Evolutionary conservation across 768 basidiomycete species (phyloP).

Genomic region (Pleurotus tuber-regium): DNA sequence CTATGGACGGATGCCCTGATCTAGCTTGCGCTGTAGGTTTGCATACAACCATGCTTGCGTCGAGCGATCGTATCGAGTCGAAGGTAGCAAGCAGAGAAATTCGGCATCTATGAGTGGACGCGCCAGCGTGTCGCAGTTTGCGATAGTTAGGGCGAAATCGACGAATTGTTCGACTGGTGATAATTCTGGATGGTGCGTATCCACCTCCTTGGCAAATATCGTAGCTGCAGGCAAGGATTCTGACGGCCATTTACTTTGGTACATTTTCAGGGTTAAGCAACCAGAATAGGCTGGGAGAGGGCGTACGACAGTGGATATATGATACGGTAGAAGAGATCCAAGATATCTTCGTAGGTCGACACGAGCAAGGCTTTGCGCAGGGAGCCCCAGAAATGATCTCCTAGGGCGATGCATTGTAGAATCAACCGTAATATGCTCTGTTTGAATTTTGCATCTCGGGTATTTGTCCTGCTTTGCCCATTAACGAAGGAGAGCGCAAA

Average conservation of each 20-base stretch:
- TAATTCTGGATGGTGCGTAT: neutral
- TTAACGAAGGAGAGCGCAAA: neutral
- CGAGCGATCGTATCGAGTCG: neutral
- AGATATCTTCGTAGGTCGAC: constrained; percentile 9
- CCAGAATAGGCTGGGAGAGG: neutral
- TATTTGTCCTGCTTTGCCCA: constrained; percentile 1
- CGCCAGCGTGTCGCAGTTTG: neutral
- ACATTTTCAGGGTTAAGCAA: neutral
- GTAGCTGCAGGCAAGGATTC: constrained; percentile 8
- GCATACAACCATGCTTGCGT: neutral
- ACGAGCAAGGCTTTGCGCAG: constrained; percentile 9
- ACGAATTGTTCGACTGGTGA: constrained; percentile 10
- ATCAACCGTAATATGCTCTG: constrained; percentile 5
- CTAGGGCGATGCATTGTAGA: constrained; percentile 12
- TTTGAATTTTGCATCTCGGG: neutral
- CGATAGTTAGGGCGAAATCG: constrained; percentile 12
- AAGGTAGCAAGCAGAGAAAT: neutral
- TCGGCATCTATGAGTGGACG: neutral
- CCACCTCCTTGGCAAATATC: constrained; percentile 8
- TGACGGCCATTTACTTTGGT: neutral
- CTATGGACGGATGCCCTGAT: neutral
- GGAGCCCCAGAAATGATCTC: constrained; percentile 1
- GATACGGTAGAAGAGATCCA: constrained; percentile 16
- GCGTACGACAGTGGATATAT: constrained; percentile 13
- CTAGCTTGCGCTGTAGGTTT: neutral